phyloP scores from a whole-genome alignment of 805 yeast genomes.

The Metschnikowia vanudenii region DNA sequence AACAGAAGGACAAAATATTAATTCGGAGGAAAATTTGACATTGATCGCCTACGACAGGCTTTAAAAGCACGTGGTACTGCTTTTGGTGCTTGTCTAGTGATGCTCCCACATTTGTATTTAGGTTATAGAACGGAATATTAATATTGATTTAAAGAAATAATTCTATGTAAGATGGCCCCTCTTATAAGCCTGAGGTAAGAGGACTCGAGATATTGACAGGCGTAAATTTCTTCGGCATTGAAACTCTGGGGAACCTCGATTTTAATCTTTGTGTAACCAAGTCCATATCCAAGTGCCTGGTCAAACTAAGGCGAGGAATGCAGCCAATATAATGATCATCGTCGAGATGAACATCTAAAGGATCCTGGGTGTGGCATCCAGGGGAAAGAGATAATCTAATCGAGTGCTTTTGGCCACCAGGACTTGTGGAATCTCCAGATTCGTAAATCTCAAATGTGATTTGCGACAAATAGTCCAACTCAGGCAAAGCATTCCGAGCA shows the following conservation, averaged over 20 bases:
- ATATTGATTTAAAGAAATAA: background rate
- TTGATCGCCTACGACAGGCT: background rate
- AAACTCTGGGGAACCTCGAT: slow-evolving; percentile 80
- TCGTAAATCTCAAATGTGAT: slow-evolving; percentile 92
- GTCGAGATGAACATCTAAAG: slow-evolving; percentile 93
- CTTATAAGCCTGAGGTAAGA: slow-evolving; percentile 21
- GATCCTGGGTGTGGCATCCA: slow-evolving; percentile 98
- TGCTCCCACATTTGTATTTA: slow-evolving; percentile 8
- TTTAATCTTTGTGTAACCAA: slow-evolving; percentile 78
- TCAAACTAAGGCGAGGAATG: slow-evolving; percentile 84
- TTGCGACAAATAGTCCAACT: slow-evolving; percentile 91
- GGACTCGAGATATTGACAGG: slow-evolving; percentile 87
- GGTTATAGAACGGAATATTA: slow-evolving; percentile 11
- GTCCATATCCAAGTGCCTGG: slow-evolving; percentile 91
- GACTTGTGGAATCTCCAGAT: slow-evolving; percentile 56
- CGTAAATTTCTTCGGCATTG: slow-evolving; percentile 85
- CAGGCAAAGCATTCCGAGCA: slow-evolving; percentile 93
- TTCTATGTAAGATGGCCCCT: background rate
- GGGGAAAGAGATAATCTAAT: slow-evolving; percentile 91
- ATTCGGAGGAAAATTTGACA: slow-evolving; percentile 7
- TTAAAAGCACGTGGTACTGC: slow-evolving; percentile 23
- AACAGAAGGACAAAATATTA: background rate
- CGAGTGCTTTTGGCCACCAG: slow-evolving; percentile 78
- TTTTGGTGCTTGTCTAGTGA: background rate
- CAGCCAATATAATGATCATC: slow-evolving; percentile 96